Evolutionary conservation across 768 basidiomycete species (phyloP).

Genomic region (Hydnomerulius pinastri): DNA sequence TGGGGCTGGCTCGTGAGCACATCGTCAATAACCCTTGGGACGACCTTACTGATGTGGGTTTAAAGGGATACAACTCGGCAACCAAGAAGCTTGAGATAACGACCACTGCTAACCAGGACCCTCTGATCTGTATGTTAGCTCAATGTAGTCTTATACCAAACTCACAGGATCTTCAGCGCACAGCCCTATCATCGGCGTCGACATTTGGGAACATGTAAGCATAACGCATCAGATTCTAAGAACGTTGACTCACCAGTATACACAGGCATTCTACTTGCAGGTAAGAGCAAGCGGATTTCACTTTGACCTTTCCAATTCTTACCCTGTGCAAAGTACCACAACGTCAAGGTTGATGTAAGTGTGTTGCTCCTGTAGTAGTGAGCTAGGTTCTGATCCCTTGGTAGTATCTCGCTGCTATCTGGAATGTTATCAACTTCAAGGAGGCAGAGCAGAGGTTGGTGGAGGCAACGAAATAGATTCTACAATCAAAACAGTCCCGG

Average conservation of each 20-base stretch:
- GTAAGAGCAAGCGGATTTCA: slow-evolving; percentile 2
- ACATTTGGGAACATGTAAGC: slow-evolving; percentile 94
- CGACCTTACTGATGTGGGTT: not conserved
- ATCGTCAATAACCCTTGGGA: not conserved
- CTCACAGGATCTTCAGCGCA: slow-evolving; percentile 53
- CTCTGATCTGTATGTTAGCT: slow-evolving; percentile 57
- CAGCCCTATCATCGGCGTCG: slow-evolving; percentile 90
- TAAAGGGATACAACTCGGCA: slow-evolving; percentile 66
- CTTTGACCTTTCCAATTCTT: slow-evolving; percentile 6
- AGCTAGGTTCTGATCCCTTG: slow-evolving; percentile 5
- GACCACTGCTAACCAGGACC: slow-evolving; percentile 97
- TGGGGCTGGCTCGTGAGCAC: slow-evolving; percentile 93
- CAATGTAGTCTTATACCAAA: not conserved
- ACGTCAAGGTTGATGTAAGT: slow-evolving; percentile 92
- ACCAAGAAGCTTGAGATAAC: slow-evolving; percentile 83
- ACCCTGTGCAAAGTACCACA: slow-evolving; percentile 66
- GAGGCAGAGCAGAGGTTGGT: slow-evolving; percentile 72
- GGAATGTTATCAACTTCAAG: slow-evolving; percentile 95
- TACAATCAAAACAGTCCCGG: not conserved
- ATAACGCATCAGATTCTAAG: slow-evolving; percentile 7
- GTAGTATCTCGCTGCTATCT: slow-evolving; percentile 93
- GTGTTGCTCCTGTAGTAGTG: not conserved
- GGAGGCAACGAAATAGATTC: slow-evolving; percentile 37
- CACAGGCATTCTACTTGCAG: slow-evolving; percentile 66
- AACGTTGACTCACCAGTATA: slow-evolving; percentile 6